Percentiles rank a stretch among this genome's conserved stretches.
phyloP scores from a whole-genome alignment of 2,329 filamentous ascomycete species.

The Canariomyces notabilis region DNA sequence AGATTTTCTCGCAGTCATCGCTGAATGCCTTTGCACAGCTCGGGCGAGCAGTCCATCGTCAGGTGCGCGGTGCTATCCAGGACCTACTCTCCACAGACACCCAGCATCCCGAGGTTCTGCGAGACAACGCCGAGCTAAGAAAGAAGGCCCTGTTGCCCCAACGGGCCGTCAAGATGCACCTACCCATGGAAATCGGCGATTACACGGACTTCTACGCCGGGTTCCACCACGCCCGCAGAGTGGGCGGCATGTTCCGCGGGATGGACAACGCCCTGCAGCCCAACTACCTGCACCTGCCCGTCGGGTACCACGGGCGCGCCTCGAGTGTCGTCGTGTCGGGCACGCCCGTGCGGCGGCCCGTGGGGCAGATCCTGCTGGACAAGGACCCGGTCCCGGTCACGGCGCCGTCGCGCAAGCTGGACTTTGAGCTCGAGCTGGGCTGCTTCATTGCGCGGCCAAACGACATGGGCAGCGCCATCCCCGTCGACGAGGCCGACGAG shows the following conservation, averaged over 20 bases:
- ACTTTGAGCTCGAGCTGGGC: slow-evolving; percentile 77
- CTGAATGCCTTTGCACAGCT: slow-evolving; percentile 62
- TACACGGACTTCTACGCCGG: slow-evolving; percentile 86
- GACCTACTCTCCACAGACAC: slow-evolving; percentile 58
- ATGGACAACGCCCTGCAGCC: slow-evolving; percentile 68
- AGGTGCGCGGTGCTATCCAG: slow-evolving; percentile 66
- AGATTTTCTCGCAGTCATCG: slow-evolving; percentile 29
- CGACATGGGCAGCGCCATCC: slow-evolving; percentile 57
- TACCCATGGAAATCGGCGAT: slow-evolving; percentile 75
- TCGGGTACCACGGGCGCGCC: slow-evolving; percentile 75
- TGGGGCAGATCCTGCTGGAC: slow-evolving; percentile 67
- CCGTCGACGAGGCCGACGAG: slow-evolving; percentile 60
- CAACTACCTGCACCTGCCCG: slow-evolving; percentile 76
- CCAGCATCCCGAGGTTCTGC: slow-evolving; percentile 54
- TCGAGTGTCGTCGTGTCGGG: slow-evolving; percentile 72
- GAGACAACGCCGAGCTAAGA: slow-evolving; percentile 55
- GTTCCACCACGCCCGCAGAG: slow-evolving; percentile 65
- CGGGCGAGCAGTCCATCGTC: slow-evolving; percentile 60
- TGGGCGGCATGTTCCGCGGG: slow-evolving; percentile 68
- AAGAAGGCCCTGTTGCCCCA: slow-evolving; percentile 55
- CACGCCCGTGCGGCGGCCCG: slow-evolving; percentile 66
- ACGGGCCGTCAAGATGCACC: slow-evolving; percentile 56
- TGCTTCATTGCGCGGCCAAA: slow-evolving; percentile 66
- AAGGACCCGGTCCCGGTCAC: slow-evolving; percentile 60
- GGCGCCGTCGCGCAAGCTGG: slow-evolving; percentile 60